Base-by-base conservation (phyloP, 2,329 filamentous ascomycete species). In the Sclerotinia subarctica region DNA sequence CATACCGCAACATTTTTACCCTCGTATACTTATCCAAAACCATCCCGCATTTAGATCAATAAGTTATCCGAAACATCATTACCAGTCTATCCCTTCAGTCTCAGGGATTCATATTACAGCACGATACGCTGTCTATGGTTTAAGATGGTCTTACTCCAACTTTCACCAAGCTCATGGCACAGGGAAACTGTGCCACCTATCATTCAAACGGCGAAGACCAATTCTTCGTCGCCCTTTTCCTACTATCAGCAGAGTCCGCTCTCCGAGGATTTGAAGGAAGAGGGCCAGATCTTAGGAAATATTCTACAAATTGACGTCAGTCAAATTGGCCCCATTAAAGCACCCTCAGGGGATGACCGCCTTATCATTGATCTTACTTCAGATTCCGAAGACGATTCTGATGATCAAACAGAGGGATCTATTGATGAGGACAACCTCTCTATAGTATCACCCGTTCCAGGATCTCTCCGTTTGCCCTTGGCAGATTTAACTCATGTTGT, bases 341-440 rank as follows among this genome's bases (percentile, higher is more conserved):
- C 44, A 49, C 26, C 35, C n/a, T 17, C 58, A 60, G 8, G 3
- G 21, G 21, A 49, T 60, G 29, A 60, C 3, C 44, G 44, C 13
- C 24, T 35, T 35, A 10, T 56, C 51, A 64, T 64, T 29, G 62
- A 56, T 54, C 51, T 56, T 13, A 47, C 51, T 64, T 51, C 44
- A 32, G 38, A 24, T 32, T 64, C 38, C 5, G 35, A 64, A 24
- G 19, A 44, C 26, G n/a, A 26, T 56, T 29, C 26, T 21, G 26
- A n/a, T 24, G 38, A 15, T 11, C 3, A 7, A 60, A n/a, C 19
- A 46, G 38, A 35, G 10, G 13, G 13, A 35, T 1, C 3, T 10
- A 6, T 2, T 24, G 13, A 24, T 15, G 19, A 32, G n/a, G 5
- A n/a, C 11, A 10, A 5, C 15, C 26, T 46, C 10, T 29, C 24